Evolutionary conservation across 1,284 basidiomycete species (phyloP), one percentile per base, ranked within the genome.

Genomic region (Marasmius fiardii): DNA sequence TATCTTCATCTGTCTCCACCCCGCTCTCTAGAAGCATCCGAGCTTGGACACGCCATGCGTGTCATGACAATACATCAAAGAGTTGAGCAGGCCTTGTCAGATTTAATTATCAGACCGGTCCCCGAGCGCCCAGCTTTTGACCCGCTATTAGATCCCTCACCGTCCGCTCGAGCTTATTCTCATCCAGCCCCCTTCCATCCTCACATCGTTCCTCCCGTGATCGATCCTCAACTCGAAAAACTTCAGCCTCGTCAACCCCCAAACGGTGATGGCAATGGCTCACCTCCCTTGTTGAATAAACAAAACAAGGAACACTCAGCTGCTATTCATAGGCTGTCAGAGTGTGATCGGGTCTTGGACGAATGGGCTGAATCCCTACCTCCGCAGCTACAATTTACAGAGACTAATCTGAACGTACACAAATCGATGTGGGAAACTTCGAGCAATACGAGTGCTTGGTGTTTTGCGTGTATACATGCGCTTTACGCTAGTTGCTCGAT

Each of bases 361-460:
- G 75, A 76, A 61, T 92, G 90, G 90, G 73, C 73, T 24, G 70
- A 72, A 28, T 81, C 79, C 31, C 76, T 92, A 18, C 81, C 90
- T 8, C 81, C 84, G 39, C 79, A 85, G 61, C 77, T 92, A 37
- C 80, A 77, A 12, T 91, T 88, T 64, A 83, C 78, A 33, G 80
- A 85, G 52, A 80, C 85, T 61, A 88, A 77, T 64, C 66, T 90
- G 18, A 74, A 78, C 61, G 79, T 83, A n/a, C 88, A 92, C 61
- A 71, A 82, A 60, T 79, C 80, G 8, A 88, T 90, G 79, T 86
- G 90, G 63, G 87, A 89, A 64, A 90, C 88, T 10, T 80, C 80
- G 61, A 86, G 86, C 3, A 90, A 88, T 61, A 80, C 77, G 18
- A 85, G 87, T 49, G 86, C 88, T 10, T 92, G 89, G 90, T 86